These are phyloP conservation scores for Debaryomycetaceae sp. DNA, from an alignment of 1,139 yeast species.

Conservation along the genomic window DNA sequence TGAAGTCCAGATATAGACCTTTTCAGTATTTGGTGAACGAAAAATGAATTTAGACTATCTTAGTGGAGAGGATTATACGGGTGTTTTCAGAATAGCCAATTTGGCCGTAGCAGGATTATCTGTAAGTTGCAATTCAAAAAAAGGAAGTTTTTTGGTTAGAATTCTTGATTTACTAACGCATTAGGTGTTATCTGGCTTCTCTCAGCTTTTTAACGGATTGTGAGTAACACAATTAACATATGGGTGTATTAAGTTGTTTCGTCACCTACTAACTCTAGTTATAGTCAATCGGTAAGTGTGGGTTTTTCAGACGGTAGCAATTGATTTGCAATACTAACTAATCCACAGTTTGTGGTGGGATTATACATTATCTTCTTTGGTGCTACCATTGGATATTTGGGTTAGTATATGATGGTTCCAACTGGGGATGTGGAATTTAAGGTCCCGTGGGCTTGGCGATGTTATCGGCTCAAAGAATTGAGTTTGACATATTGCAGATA, in stretches of 20 bases:
- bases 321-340: conserved; percentile 11
- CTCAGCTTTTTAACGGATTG: conserved; percentile 59
- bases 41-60: conserved; percentile 22
- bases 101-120: conserved; percentile 59
- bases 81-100: conserved; percentile 62
- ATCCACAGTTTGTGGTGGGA: conserved; percentile 48
- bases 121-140: conserved; percentile 32
- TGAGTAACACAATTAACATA: conserved; percentile 24
- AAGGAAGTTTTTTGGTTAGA: background rate
- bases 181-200: conserved; percentile 52
- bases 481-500: too few species aligned
- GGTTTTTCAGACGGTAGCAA: background rate
- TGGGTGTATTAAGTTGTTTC: too few species aligned
- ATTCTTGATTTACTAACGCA: conserved; percentile 19
- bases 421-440: too few species aligned
- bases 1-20: too few species aligned
- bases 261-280: conserved; percentile 15
- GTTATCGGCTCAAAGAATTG: too few species aligned
- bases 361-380: conserved; percentile 56
- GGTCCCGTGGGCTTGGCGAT: too few species aligned
- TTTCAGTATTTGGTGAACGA: background rate
- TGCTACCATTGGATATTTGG: conserved; percentile 50
- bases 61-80: conserved; percentile 38
- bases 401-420: too few species aligned
- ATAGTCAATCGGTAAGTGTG: conserved; percentile 28